Evolutionary conservation across 73 alveolate species (phyloP).

Genomic region (Paramecium primaurelia): DNA sequence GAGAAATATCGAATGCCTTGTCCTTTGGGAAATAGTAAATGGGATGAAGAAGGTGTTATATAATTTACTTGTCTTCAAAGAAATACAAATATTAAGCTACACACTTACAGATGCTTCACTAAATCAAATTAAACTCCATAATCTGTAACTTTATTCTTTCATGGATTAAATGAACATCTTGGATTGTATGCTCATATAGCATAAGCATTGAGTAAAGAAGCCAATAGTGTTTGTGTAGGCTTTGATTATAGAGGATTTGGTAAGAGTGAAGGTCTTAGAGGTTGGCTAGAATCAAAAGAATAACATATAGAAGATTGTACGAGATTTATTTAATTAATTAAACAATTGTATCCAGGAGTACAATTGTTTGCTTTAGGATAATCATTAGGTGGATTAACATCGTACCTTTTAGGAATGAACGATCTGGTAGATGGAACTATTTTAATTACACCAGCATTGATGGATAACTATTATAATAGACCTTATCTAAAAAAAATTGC

Average conservation of each 20-base stretch:
- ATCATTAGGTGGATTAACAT: not conserved
- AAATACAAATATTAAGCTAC: not conserved
- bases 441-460: not conserved
- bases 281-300: not conserved
- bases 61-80: not conserved
- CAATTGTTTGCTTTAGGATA: not conserved
- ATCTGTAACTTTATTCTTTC: not conserved
- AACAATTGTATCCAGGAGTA: not conserved
- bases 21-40: not conserved
- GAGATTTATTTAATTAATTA: not conserved
- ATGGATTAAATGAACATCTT: constrained; percentile 32
- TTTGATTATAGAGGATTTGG: constrained; percentile 33
- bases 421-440: not conserved
- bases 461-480: not conserved
- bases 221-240: not conserved
- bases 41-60: constrained; percentile 17
- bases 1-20: not conserved
- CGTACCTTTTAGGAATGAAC: not conserved
- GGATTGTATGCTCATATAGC: constrained; percentile 11
- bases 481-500: not conserved
- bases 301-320: not conserved
- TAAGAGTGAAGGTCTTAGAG: not conserved
- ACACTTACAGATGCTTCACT: not conserved
- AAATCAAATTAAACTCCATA: not conserved
- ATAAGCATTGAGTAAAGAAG: not conserved